These are phyloP conservation scores for Eucalyptus victrix DNA, from an alignment of 345 rosid genomes.

Conservation along the genomic window DNA sequence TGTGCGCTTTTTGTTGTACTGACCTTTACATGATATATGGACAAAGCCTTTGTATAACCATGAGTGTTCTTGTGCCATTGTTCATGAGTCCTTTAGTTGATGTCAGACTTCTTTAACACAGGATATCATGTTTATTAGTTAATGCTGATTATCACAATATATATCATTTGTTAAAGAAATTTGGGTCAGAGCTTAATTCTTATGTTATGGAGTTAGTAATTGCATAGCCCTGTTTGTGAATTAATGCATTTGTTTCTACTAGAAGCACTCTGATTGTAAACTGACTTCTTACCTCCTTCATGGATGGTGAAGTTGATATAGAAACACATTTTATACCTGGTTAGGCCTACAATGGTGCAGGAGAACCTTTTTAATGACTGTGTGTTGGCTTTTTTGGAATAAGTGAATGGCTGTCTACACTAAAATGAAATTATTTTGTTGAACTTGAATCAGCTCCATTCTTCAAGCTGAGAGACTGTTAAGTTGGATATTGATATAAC, in stretches of 20 bases:
- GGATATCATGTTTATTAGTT: not conserved
- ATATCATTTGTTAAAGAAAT: not conserved
- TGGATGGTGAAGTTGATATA: not conserved
- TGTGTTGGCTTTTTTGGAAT: not conserved
- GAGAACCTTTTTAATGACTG: not conserved
- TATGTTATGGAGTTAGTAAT: not conserved
- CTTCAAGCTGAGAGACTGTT: not conserved
- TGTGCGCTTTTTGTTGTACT: not conserved
- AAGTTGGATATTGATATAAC: not conserved
- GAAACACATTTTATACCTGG: not conserved
- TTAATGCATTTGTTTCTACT: not conserved
- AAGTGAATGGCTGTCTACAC: not conserved
- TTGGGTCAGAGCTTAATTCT: not conserved
- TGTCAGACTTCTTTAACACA: not conserved
- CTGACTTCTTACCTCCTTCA: not conserved
- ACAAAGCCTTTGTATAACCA: not conserved
- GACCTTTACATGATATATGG: not conserved
- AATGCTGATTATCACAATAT: not conserved
- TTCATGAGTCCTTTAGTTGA: not conserved
- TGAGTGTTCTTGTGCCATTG: not conserved
- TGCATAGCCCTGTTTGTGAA: not conserved
- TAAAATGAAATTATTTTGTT: not conserved
- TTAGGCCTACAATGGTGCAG: not conserved
- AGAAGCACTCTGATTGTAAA: not conserved
- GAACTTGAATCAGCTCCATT: not conserved